These are phyloP conservation scores for Eucalyptus camaldulensis DNA, from an alignment of 345 rosid species.

Conservation along the genomic window DNA sequence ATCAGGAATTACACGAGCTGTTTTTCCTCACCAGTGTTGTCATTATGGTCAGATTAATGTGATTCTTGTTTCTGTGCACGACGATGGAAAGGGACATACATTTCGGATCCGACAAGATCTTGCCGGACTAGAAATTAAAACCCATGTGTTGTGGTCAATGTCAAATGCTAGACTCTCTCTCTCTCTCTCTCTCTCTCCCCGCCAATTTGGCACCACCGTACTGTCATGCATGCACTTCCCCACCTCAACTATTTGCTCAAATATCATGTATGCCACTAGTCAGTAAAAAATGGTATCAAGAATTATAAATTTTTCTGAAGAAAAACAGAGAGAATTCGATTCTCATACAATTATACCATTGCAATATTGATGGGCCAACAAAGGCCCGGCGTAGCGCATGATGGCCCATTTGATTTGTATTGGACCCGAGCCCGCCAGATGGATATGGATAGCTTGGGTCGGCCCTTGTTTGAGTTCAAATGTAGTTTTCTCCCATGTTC, in stretches of 20 bases:
- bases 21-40: not conserved
- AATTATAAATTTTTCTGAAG: not conserved
- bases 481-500: not conserved
- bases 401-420: not conserved
- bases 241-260: not conserved
- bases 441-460: not conserved
- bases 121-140: not conserved
- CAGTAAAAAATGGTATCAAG: not conserved
- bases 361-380: not conserved
- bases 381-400: not conserved
- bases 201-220: not conserved
- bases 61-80: not conserved
- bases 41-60: not conserved
- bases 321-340: not conserved
- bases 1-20: not conserved
- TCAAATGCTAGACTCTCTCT: not conserved
- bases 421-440: not conserved
- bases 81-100: not conserved
- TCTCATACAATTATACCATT: not conserved
- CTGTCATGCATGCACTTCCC: not conserved
- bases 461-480: not conserved
- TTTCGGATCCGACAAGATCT: slow-evolving; percentile 1
- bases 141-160: not conserved
- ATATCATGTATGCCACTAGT: not conserved
- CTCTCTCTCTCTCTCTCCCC: not conserved